Evolutionary conservation across 345 rosid genomes (phyloP), one percentile per base, ranked within the genome.

Genomic region (Ailanthus altissimus): DNA sequence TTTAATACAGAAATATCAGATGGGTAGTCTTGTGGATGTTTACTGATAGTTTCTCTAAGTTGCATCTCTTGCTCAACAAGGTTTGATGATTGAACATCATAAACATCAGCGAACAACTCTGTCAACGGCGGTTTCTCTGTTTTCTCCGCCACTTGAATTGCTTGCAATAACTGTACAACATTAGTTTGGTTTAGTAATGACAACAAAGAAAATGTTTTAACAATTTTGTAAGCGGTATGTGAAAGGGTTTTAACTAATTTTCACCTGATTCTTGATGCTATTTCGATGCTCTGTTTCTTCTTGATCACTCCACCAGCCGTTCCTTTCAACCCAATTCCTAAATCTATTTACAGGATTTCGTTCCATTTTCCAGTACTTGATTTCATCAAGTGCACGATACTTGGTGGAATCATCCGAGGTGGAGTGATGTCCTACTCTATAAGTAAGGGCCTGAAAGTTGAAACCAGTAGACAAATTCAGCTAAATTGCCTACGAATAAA

Each of bases 361-460:
- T 6, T 79, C 80, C 78, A 36, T 79, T 83, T 88, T 91, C 98
- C 96, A 93, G 85, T 89, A 78, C 15, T 93, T 81, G 20, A 93
- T 90, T 50, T 93, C 98, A 15, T 88, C 80, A 2, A 76, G 71
- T 1, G 87, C 79, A 10, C 96, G 83, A 75, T 93, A 91, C 80
- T 89, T 93, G 69, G 98, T 90, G 12, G 98, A 93, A 70, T 93
- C 98, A 71, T 93, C 98, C 1, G 98, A 93, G 14, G 98, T 91
- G 5, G 98, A 93, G 83, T 93, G 96, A 75, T 91, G 93, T 47
- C 96, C 93, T 53, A 91, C 91, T 78, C 98, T 85, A 70, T 93
- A 93, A 4, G 96, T 89, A 53, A 93, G 80, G 4, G 87, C 83
- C 97, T 91, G 84, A 14, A 56, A 45, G 20, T 60, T 11, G 45